A percentile compares a stretch with the other conserved stretches of the same genome.
phyloP scores from a whole-genome alignment of 768 basidiomycete genomes.

The Tulasnella sp. region DNA sequence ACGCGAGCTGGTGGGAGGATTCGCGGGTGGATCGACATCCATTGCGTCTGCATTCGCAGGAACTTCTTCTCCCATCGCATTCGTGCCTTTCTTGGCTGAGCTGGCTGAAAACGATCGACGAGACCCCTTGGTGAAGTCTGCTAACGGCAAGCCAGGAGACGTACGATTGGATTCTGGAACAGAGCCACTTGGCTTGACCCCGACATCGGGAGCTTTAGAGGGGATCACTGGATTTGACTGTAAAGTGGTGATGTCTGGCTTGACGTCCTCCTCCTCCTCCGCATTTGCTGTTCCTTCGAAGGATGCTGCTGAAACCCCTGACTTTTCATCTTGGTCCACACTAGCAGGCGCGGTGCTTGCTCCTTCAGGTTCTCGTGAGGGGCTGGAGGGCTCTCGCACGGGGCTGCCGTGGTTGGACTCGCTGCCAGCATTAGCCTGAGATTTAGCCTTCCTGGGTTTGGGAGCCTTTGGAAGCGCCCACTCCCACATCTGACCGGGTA shows the following conservation, averaged over 20 bases:
- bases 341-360: not conserved
- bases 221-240: not conserved
- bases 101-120: not conserved
- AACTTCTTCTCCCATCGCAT: not conserved
- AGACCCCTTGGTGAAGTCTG: not conserved
- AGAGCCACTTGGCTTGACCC: not conserved
- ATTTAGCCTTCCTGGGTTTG: slow-evolving; percentile 33
- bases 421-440: not conserved
- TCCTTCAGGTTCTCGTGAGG: not conserved
- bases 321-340: slow-evolving; percentile 10
- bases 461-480: slow-evolving; percentile 62
- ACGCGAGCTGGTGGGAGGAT: not conserved
- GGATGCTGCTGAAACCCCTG: not conserved
- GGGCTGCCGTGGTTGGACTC: not conserved
- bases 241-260: slow-evolving; percentile 8
- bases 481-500: slow-evolving; percentile 78
- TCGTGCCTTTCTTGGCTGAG: not conserved
- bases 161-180: not conserved
- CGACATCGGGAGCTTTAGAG: not conserved
- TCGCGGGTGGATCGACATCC: not conserved
- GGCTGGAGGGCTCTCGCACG: not conserved
- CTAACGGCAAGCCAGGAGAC: not conserved
- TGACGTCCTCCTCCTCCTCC: slow-evolving; percentile 16
- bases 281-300: not conserved
- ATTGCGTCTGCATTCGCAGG: not conserved